Evolutionary conservation across 257 asterid species (phyloP).

Genomic region (Ajuga chamaepitys): DNA sequence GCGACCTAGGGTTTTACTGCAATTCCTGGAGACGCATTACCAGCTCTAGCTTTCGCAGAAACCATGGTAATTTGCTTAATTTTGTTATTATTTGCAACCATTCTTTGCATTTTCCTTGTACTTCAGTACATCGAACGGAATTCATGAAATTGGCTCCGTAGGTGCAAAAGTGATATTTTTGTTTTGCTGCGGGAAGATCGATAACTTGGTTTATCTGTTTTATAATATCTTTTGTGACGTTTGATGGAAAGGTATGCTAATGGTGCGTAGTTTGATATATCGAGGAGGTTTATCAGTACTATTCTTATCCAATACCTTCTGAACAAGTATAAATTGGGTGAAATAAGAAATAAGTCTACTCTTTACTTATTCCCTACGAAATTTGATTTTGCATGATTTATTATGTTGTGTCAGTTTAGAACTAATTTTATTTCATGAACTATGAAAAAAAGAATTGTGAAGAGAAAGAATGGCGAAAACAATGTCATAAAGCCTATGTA

Average conservation of each 20-base stretch:
- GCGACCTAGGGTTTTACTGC: not conserved
- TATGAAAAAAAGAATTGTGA: not conserved
- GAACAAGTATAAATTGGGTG: not conserved
- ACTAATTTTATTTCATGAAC: too few species aligned
- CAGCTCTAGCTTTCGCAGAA: not conserved
- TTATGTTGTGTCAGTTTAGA: not conserved
- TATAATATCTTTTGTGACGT: not conserved
- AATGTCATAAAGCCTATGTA: too few species aligned
- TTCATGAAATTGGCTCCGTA: not conserved
- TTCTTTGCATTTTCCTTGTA: not conserved
- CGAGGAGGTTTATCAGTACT: not conserved
- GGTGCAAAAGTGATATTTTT: not conserved
- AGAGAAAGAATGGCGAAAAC: not conserved
- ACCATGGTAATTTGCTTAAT: constrained; percentile 11
- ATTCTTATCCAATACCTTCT: too few species aligned
- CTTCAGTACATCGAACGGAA: not conserved
- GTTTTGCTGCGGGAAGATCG: not conserved
- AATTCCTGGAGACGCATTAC: not conserved
- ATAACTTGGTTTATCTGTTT: not conserved
- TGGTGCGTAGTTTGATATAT: not conserved
- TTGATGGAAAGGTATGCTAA: not conserved
- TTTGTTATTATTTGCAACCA: not conserved
- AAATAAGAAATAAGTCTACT: not conserved
- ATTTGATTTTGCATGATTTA: not conserved
- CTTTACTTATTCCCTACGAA: not conserved